Percentiles rank a stretch among this genome's conserved stretches.
Conservation (phyloP, 2,329 filamentous ascomycete species). For the Exserohilum rostratum region DNA sequence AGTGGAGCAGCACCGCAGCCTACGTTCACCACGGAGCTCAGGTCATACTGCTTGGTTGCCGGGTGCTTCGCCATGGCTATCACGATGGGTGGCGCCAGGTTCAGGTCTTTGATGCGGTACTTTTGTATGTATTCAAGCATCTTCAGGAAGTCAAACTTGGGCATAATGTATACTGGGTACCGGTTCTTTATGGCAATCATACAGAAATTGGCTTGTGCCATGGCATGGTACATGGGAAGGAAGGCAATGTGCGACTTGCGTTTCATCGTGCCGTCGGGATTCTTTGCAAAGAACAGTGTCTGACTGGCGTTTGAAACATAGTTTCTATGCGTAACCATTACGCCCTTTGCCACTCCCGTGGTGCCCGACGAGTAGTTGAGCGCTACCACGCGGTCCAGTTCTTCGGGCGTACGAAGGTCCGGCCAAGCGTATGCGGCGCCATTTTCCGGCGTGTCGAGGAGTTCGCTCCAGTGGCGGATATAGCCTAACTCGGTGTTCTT, state of each 20-base stretch:
- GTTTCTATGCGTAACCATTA: slow-evolving; percentile 78
- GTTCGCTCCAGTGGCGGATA: slow-evolving; percentile 66
- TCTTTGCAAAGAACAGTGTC: slow-evolving; percentile 56
- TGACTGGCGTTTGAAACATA: slow-evolving; percentile 74
- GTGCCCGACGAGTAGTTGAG: slow-evolving; percentile 83
- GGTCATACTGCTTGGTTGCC: slow-evolving; percentile 67
- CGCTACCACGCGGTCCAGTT: slow-evolving; percentile 62
- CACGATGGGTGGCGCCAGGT: slow-evolving; percentile 76
- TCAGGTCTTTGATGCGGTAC: slow-evolving; percentile 70
- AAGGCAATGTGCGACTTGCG: slow-evolving; percentile 65
- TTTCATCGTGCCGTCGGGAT: slow-evolving; percentile 55
- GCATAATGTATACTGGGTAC: slow-evolving; percentile 79
- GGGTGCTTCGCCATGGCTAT: slow-evolving; percentile 76
- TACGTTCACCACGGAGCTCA: slow-evolving; percentile 67
- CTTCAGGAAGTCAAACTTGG: slow-evolving; percentile 74
- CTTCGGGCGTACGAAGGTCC: slow-evolving; percentile 58
- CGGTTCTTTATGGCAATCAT: slow-evolving; percentile 62
- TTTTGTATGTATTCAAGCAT: slow-evolving; percentile 72
- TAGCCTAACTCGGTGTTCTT: slow-evolving; percentile 47
- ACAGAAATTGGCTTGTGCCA: slow-evolving; percentile 71
- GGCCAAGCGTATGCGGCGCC: slow-evolving; percentile 69
- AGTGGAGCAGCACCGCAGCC: slow-evolving; percentile 72
- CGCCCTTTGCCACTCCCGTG: slow-evolving; percentile 83
- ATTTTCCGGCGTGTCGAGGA: slow-evolving; percentile 57
- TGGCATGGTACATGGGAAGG: slow-evolving; percentile 65